Percentiles rank a stretch among this genome's conserved stretches.
Evolutionary conservation across 805 yeast genomes (phyloP).

Genomic region (Brettanomyces naardenensis): DNA sequence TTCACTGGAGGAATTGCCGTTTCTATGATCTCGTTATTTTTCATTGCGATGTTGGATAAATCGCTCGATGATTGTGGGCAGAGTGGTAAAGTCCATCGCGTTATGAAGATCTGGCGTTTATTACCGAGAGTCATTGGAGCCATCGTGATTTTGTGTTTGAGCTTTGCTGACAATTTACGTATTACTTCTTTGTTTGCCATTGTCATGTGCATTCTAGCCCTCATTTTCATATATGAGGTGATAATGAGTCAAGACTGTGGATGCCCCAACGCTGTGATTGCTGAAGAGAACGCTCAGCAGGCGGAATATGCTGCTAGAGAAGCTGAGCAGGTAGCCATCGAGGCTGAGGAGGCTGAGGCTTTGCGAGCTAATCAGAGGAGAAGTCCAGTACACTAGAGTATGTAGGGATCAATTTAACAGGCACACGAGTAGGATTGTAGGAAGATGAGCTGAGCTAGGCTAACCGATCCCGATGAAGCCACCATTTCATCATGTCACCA

Average conservation of each 20-base stretch:
- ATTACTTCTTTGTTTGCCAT: constrained; percentile 8
- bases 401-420: no score
- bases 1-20: constrained; percentile 48
- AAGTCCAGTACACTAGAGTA: no score
- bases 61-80: constrained; percentile 32
- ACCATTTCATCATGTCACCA: no score
- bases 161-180: constrained; percentile 7
- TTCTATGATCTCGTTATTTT: constrained; percentile 30
- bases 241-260: neutral
- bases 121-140: constrained; percentile 10
- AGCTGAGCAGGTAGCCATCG: no score
- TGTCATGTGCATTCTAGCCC: constrained; percentile 4
- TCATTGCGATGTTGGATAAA: constrained; percentile 37
- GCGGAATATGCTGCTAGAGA: no score
- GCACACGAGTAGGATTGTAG: no score
- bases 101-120: constrained; percentile 16
- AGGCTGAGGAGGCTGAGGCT: no score
- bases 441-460: no score
- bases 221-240: constrained; percentile 8
- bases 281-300: no score
- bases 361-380: no score
- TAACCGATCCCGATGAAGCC: no score
- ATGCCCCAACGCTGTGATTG: no score
- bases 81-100: constrained; percentile 30
- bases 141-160: constrained; percentile 5